These are phyloP conservation scores for Quercus robur DNA, from an alignment of 306 rosid genomes.

Conservation along the genomic window DNA sequence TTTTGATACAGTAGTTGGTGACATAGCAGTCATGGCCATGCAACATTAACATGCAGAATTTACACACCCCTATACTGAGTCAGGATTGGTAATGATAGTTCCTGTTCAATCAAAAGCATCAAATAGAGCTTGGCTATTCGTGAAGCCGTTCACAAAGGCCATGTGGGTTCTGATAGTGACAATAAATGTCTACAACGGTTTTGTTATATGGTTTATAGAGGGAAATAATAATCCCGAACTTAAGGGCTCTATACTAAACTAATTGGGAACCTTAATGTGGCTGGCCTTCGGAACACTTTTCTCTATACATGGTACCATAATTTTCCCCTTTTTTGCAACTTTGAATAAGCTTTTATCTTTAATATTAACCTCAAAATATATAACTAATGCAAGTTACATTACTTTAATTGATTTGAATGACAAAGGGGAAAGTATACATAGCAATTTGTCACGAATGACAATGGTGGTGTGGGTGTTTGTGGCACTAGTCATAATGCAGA, in stretches of 20 bases:
- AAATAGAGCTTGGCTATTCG: conserved; percentile 28
- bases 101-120: conserved; percentile 23
- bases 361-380: background rate
- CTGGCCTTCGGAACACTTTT: conserved; percentile 42
- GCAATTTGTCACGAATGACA: conserved; percentile 42
- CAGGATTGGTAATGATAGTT: conserved; percentile 46
- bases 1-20: conserved; percentile 50
- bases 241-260: conserved; percentile 32
- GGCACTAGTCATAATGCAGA: conserved; percentile 41
- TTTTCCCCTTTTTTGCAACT: background rate
- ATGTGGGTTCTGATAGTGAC: conserved; percentile 39
- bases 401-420: background rate
- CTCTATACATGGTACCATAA: conserved; percentile 31
- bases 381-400: background rate
- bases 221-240: conserved; percentile 23
- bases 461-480: conserved; percentile 53
- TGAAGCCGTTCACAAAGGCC: conserved; percentile 40
- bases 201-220: conserved; percentile 49
- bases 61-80: conserved; percentile 41
- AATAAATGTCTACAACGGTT: conserved; percentile 35
- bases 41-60: conserved; percentile 36
- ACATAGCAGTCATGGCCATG: conserved; percentile 26
- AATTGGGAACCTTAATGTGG: conserved; percentile 37
- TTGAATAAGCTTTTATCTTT: too few relatives aligned
- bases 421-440: conserved; percentile 34